These are phyloP conservation scores for Stereum hirsutum DNA, from an alignment of 1,284 basidiomycete genomes.

Conservation along the genomic window DNA sequence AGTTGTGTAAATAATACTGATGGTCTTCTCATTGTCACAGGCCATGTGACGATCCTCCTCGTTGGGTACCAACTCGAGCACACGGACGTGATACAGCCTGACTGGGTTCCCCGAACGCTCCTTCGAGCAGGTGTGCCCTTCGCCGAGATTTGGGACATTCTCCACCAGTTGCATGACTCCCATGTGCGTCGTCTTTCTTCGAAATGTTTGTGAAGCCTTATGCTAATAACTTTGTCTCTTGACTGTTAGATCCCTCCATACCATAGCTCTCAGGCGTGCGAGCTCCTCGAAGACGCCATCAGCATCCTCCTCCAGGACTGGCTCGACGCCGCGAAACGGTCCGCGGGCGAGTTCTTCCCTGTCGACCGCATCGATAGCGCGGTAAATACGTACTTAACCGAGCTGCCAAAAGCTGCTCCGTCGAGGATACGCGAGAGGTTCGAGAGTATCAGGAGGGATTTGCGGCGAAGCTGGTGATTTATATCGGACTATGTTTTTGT, in stretches of 20 bases:
- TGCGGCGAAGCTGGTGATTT: constrained; percentile 52
- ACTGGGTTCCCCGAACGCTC: constrained; percentile 76
- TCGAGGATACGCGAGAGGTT: constrained; percentile 48
- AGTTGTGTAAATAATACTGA: not conserved
- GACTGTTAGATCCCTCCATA: constrained; percentile 66
- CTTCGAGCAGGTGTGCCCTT: constrained; percentile 71
- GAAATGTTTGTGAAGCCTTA: not conserved
- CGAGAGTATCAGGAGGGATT: constrained; percentile 57
- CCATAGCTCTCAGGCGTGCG: constrained; percentile 68
- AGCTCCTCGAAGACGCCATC: constrained; percentile 72
- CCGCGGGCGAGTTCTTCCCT: constrained; percentile 62
- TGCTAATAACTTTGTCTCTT: not conserved
- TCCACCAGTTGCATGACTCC: constrained; percentile 83
- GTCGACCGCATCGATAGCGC: constrained; percentile 62
- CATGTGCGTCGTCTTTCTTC: constrained; percentile 43
- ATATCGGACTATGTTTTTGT: not conserved
- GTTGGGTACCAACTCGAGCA: constrained; percentile 62
- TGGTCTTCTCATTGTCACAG: constrained; percentile 28
- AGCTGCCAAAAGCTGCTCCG: constrained; percentile 49
- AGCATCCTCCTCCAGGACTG: constrained; percentile 68
- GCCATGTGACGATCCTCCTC: constrained; percentile 58
- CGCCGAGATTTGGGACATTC: constrained; percentile 73
- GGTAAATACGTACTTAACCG: constrained; percentile 61
- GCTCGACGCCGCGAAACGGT: constrained; percentile 63
- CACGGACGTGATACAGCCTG: constrained; percentile 48